phyloP scores from a whole-genome alignment of 345 rosid genomes.

The Heritiera fomes region DNA sequence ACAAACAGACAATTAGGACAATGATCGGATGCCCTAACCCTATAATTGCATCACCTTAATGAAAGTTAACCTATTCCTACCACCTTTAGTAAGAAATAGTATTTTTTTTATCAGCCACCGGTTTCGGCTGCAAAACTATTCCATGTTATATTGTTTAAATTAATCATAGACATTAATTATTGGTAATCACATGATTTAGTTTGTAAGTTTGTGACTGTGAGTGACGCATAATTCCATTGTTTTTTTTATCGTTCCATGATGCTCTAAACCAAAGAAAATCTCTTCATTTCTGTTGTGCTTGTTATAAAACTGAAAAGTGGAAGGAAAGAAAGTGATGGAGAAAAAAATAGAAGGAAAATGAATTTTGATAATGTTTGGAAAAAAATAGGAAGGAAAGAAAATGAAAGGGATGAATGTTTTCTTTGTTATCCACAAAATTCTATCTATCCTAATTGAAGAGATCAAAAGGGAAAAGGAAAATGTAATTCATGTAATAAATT shows the following conservation, averaged over 20 bases:
- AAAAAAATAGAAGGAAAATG: no score
- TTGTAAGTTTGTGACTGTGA: neutral
- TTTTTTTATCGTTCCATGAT: neutral
- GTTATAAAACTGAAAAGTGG: no score
- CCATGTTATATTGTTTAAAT: neutral
- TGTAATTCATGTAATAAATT: no score
- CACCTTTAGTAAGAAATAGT: conserved; percentile 4
- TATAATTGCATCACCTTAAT: conserved; percentile 24
- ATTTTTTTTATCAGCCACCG: neutral
- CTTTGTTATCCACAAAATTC: no score
- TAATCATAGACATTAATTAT: neutral
- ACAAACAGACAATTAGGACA: conserved; percentile 23
- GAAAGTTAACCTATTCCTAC: conserved; percentile 13
- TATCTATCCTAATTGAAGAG: no score
- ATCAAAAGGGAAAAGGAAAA: no score
- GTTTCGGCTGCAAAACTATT: neutral
- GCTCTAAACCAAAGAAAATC: no score
- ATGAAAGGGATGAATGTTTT: no score
- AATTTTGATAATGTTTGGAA: no score
- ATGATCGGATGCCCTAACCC: conserved; percentile 24
- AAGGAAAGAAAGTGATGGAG: no score
- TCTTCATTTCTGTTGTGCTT: no score
- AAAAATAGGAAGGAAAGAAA: no score
- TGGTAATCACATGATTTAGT: neutral
- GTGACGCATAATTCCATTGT: neutral